Evolutionary conservation across 257 asterid species (phyloP).

Genomic region (Linderniella brevidens): DNA sequence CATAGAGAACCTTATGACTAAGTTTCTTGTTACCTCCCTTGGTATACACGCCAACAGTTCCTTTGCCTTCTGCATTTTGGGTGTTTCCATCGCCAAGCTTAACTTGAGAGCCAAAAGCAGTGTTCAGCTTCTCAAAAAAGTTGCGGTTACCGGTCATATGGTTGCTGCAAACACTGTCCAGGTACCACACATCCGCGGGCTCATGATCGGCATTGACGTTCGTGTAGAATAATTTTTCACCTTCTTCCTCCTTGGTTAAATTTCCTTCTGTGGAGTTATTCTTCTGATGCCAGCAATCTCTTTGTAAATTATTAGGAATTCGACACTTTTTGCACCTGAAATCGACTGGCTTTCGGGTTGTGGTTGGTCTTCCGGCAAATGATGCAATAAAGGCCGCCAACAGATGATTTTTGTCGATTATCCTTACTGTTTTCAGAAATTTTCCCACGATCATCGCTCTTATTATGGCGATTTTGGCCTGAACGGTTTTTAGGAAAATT

Average conservation of each 20-base stretch:
- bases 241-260: slow-evolving; percentile 1
- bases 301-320: slow-evolving; percentile 1
- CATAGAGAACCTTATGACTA: slow-evolving; percentile 3
- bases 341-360: background rate
- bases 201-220: background rate
- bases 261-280: background rate
- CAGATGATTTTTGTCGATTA: background rate
- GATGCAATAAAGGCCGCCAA: background rate
- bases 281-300: slow-evolving; percentile 1
- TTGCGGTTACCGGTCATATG: background rate
- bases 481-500: background rate
- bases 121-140: slow-evolving; percentile 4
- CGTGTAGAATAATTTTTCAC: background rate
- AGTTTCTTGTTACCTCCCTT: slow-evolving; percentile 6
- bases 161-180: background rate
- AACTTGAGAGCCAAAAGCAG: background rate
- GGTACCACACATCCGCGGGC: background rate
- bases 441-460: background rate
- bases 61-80: slow-evolving; percentile 1
- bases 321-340: slow-evolving; percentile 2
- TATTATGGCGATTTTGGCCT: background rate
- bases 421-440: background rate
- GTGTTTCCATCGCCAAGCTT: slow-evolving; percentile 5
- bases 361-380: slow-evolving; percentile 2
- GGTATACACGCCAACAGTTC: background rate